Base-by-base conservation (phyloP, 192 early-diverging fungal species). In the Ramicandelaber brevisporus region DNA sequence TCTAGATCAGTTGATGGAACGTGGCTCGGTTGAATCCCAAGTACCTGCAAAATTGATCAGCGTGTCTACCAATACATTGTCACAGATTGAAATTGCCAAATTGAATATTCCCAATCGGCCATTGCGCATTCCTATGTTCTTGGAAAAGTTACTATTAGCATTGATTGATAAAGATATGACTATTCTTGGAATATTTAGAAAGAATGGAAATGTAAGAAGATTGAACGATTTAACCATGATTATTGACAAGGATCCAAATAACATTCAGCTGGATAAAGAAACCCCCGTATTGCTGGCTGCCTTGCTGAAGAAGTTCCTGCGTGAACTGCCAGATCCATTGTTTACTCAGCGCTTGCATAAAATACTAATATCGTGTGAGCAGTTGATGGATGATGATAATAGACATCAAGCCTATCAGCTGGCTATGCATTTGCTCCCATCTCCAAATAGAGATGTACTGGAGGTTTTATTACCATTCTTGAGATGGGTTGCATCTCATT, bases 191-290 rank as follows among this genome's bases (percentile, higher is more conserved):
- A 78, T 95, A 6, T 97, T 97, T 59, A 54, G 92, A 38, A 95
- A 95, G 54, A 97, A 95, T 44, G 92, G 92, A 4, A 97, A 97
- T 39, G 89, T 97, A 40, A 49, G 81, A 36, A 55, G 77, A 10
- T 52, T 97, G 30, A 89, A 87, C 31, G 75, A 80, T 17, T 40
- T 86, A 9, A 66, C 68, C 3, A 88, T 92, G 18, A 46, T 63
- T 0, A 60, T 95, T 14, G 92, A 97, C 47, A 65, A 65, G 47
- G 73, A 89, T 46, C 77, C 73, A 3, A 48, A 53, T 10, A 38
- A 62, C 3, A 67, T 81, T 4, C 69, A 78, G 20, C 42, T 87
- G 26, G 43, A 48, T 6, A 57, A 66, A 16, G 72, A 75, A 9
- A 78, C 78, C 33, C 64, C 74, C 6, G 72, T 97, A 23, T 88